Conservation (phyloP, 148 eudicot genomes). For the Drosera capensis region DNA sequence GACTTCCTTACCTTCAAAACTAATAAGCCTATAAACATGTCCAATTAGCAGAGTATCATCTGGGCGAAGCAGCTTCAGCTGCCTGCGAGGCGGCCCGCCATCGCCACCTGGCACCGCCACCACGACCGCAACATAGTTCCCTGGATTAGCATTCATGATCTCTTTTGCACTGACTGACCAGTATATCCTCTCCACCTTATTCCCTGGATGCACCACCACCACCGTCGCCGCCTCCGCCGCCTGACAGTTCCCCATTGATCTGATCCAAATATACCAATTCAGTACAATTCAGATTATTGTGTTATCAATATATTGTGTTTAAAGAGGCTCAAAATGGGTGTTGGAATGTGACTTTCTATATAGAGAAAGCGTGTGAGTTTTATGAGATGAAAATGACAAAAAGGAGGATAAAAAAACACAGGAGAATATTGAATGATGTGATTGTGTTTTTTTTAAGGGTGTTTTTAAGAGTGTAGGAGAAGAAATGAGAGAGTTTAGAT, state of each 20-base stretch:
- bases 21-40: constrained; percentile 52
- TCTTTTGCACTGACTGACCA: constrained; percentile 35
- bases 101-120: constrained; percentile 9
- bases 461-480: too few species aligned
- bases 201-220: constrained; percentile 46
- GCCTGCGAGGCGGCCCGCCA: constrained; percentile 16
- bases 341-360: too few species aligned
- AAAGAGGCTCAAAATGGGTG: too few species aligned
- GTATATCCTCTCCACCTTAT: constrained; percentile 32
- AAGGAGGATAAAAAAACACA: too few species aligned
- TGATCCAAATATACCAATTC: too few species aligned
- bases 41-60: constrained; percentile 46
- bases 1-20: constrained; percentile 39
- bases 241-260: constrained; percentile 87
- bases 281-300: too few species aligned
- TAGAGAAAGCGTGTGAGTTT: too few species aligned
- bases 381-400: too few species aligned
- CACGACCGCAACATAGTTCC: constrained; percentile 48
- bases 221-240: constrained; percentile 59
- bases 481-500: too few species aligned
- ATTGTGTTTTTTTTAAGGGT: too few species aligned
- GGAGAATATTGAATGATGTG: too few species aligned
- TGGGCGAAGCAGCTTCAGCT: constrained; percentile 57
- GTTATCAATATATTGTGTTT: too few species aligned
- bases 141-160: constrained; percentile 56